Conservation (phyloP, 2,329 filamentous ascomycete genomes). For the Coniella vitis region DNA sequence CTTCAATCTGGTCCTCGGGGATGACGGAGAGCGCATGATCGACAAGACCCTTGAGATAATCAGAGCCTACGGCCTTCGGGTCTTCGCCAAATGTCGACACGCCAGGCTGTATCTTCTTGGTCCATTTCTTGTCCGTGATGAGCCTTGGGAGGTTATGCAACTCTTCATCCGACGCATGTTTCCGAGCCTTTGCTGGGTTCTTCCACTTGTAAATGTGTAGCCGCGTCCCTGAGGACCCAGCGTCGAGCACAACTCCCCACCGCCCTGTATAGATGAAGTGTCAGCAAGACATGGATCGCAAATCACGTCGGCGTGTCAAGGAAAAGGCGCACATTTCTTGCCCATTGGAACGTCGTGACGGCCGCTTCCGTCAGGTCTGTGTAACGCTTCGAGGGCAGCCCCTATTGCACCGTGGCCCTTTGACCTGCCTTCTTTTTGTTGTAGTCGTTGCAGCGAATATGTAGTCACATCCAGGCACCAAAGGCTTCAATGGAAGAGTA, state of each 20-base stretch:
- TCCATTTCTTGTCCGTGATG: slow-evolving; percentile 79
- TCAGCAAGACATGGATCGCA: slow-evolving; percentile 1
- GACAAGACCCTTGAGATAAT: slow-evolving; percentile 74
- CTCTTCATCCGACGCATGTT: slow-evolving; percentile 51
- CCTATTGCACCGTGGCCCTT: neutral
- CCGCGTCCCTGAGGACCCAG: slow-evolving; percentile 93
- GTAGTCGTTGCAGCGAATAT: neutral
- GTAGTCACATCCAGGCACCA: no score
- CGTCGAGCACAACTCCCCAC: slow-evolving; percentile 95
- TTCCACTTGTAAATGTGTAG: slow-evolving; percentile 94
- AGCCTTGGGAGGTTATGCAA: slow-evolving; percentile 69
- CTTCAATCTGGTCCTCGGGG: slow-evolving; percentile 65
- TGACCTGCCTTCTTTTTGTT: neutral
- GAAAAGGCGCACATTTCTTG: slow-evolving; percentile 15
- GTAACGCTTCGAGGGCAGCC: neutral
- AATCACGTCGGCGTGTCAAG: no score
- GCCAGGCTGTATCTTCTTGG: slow-evolving; percentile 88
- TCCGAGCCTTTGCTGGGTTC: slow-evolving; percentile 61
- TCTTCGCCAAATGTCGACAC: slow-evolving; percentile 83
- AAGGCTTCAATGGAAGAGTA: no score
- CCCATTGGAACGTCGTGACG: slow-evolving; percentile 14
- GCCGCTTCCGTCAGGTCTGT: slow-evolving; percentile 1
- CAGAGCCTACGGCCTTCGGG: slow-evolving; percentile 68
- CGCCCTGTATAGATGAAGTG: slow-evolving; percentile 36
- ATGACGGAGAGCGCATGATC: slow-evolving; percentile 76